A percentile compares a stretch with the other conserved stretches of the same genome.
Conservation (phyloP, 2,329 filamentous ascomycete genomes). For the Phialophora macrospora region DNA sequence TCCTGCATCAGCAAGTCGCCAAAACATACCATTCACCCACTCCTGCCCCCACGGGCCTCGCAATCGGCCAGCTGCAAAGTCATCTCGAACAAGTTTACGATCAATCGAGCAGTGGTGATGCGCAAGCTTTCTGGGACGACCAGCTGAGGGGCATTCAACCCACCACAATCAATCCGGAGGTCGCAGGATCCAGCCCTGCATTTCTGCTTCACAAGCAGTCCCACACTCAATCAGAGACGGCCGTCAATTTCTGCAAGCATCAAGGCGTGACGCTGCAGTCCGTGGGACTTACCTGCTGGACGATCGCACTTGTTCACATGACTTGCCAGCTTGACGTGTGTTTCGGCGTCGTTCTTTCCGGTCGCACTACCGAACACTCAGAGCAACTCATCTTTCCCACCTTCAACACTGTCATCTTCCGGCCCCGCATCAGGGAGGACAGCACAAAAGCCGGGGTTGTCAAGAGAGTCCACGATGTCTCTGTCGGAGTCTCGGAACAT, state of each 20-base stretch:
- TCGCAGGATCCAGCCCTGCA: not conserved
- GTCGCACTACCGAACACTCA: slow-evolving; percentile 74
- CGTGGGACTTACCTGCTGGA: slow-evolving; percentile 77
- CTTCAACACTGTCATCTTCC: slow-evolving; percentile 86
- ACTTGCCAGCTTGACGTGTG: slow-evolving; percentile 71
- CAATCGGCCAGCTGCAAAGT: slow-evolving; percentile 37
- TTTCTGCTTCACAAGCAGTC: slow-evolving; percentile 57
- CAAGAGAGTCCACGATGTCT: slow-evolving; percentile 72
- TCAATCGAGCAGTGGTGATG: slow-evolving; percentile 53
- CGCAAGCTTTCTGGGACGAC: slow-evolving; percentile 71
- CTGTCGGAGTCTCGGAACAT: slow-evolving; percentile 68
- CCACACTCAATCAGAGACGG: slow-evolving; percentile 46
- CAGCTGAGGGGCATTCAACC: slow-evolving; percentile 54
- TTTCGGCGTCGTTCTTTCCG: slow-evolving; percentile 83
- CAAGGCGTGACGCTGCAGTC: slow-evolving; percentile 75
- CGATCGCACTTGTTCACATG: slow-evolving; percentile 68
- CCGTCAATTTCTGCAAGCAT: slow-evolving; percentile 67
- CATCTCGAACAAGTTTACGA: slow-evolving; percentile 62
- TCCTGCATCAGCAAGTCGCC: slow-evolving; percentile 68
- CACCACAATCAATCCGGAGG: slow-evolving; percentile 8
- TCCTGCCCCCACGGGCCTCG: not conserved
- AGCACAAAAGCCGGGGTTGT: slow-evolving; percentile 65
- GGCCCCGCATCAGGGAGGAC: slow-evolving; percentile 71
- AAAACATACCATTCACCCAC: slow-evolving; percentile 13
- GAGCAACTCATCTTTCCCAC: slow-evolving; percentile 78